Base-by-base conservation (phyloP, 1,139 yeast genomes). In the Yamadazyma sp. region DNA sequence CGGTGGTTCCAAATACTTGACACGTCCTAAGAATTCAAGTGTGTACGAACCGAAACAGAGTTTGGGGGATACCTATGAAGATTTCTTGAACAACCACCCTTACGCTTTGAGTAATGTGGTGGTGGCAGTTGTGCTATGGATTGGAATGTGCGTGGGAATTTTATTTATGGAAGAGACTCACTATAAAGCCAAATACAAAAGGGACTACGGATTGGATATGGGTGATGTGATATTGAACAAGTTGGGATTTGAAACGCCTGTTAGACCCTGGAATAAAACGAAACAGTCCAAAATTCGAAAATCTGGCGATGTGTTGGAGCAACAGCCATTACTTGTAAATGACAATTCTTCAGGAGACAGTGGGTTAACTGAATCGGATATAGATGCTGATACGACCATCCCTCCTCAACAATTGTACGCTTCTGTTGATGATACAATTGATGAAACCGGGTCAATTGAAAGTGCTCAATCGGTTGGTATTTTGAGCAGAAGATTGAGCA, bases 161-260 rank as follows among this genome's bases (percentile, higher is more conserved):
- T 64, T 82, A 34, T 80, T 80, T 48, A 56, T 82, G 27, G 84
- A 81, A 51, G 88, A 82, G 54, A 78, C 86, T 3, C 82, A 78
- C 51, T 72, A 65, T 15, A 55, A 58, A 27, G 59, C 57, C 38
- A 69, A 64, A 47, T 49, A 64, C 40, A 59, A 64, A 39, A 61
- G 65, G 41, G 86, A 80, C 52, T 47, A 56, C 30, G 83, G 85
- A 1, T 53, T 80, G 9, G 79, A 70, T 23, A 31, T 76, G 12
- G 86, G 86, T 11, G 82, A 78, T 47, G 50, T 52, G 38, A 47
- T 79, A 30, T 50, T 66, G 46, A 45, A 50, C 9, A 39, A 52
- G 17, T 41, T 76, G 6, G 75, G 78, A 47, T 57, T 37, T 37
- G 21, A 38, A 10, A 38, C 45, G 15, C 46, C 46, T 3, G 9